Base-by-base conservation (phyloP, 2,329 filamentous ascomycete genomes). In the Hyphodiscus sp. region DNA sequence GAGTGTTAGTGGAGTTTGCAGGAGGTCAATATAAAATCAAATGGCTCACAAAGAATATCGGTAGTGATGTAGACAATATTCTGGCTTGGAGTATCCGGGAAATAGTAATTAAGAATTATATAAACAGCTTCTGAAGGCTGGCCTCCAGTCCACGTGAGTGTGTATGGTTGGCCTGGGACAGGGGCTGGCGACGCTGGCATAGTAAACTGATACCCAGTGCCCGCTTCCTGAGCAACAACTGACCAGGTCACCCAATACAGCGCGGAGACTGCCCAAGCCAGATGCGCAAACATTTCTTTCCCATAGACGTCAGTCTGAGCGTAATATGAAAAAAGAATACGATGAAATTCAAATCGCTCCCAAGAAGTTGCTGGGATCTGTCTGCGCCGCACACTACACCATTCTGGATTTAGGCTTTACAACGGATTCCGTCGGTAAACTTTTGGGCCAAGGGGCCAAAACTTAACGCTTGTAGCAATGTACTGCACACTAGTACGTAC, bases 121-220 rank as follows among this genome's bases (percentile, higher is more conserved):
- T 56, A 58, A 6, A 58, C 51, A 19, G 46, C 42, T 47, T 52
- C 56, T 2, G 18, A 52, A 18, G 48, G 6, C 13, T 56, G 44
- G 23, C 54, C 50, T 50, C 56, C 56, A 13, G 49, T 58, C 56
- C 53, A 58, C 7, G 53, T 58, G 49, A 58, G 23, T 10, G 46
- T 52, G 41, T 53, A 58, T 15, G 51, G 54, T 23, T 54, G 15
- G 8, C 53, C 56, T 13, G 56, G 56, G 15, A 56, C 46, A 15
- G 51, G 56, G 19, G 54, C 45, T 10, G 51, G 54, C 16, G 51
- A 45, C 29, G 48, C 45, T 19, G 41, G 33, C 49, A 49, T 49
- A 4, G 56, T 56, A 33, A 58, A 56, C 18, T 50, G 33, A 16
- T 52, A 55, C 23, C 4, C 50, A 13, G 41, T 15, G 30, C 23